Conservation (phyloP, 495 filamentous ascomycete genomes). For the Daldinia caldariorum region DNA sequence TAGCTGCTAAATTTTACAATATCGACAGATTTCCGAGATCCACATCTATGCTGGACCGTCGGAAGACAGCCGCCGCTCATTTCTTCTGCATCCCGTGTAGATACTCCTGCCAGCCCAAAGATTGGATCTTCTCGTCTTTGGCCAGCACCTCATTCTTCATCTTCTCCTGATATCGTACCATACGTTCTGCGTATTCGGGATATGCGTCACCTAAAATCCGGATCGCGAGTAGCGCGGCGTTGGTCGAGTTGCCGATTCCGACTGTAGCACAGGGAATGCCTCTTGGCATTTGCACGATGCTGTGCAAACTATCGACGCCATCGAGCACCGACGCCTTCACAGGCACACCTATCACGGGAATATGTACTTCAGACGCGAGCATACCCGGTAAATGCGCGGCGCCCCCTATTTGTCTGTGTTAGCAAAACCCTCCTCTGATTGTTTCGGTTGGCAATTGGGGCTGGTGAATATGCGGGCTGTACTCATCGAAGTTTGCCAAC, state of each 20-base stretch:
- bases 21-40: background rate
- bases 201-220: slow-evolving; percentile 81
- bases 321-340: slow-evolving; percentile 87
- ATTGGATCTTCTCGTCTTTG: slow-evolving; percentile 72
- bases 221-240: slow-evolving; percentile 89
- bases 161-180: slow-evolving; percentile 71
- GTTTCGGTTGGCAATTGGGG: background rate
- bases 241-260: slow-evolving; percentile 91
- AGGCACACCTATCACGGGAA: slow-evolving; percentile 93
- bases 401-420: slow-evolving; percentile 63
- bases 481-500: too few relatives aligned
- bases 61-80: background rate
- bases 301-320: slow-evolving; percentile 87
- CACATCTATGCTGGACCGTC: background rate
- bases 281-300: slow-evolving; percentile 91
- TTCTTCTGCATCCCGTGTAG: slow-evolving; percentile 40
- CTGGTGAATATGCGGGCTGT: too few relatives aligned
- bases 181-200: slow-evolving; percentile 64
- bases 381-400: slow-evolving; percentile 94
- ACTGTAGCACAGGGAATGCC: slow-evolving; percentile 62
- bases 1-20: background rate
- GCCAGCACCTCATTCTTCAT: slow-evolving; percentile 71
- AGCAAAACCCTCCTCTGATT: background rate
- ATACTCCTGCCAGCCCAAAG: slow-evolving; percentile 77
- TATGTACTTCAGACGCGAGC: slow-evolving; percentile 82